phyloP scores from a whole-genome alignment of 345 rosid genomes.

The Brassica juncea region DNA sequence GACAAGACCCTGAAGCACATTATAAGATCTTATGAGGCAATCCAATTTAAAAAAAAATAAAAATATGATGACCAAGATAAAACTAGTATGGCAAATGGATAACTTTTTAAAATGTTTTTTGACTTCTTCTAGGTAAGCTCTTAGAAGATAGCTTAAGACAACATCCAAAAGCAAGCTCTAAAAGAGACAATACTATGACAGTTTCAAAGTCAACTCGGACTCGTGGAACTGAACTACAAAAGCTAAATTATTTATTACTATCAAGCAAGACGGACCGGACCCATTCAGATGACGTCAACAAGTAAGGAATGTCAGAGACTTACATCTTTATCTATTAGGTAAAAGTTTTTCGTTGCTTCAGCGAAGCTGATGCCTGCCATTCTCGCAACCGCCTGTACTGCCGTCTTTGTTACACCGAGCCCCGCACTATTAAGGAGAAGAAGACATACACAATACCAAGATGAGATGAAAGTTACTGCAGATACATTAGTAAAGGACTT shows the following conservation, averaged over 20 bases:
- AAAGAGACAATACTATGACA: slow-evolving; percentile 11
- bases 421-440: slow-evolving; percentile 70
- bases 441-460: slow-evolving; percentile 2
- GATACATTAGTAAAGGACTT: background rate
- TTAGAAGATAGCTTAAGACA: slow-evolving; percentile 9
- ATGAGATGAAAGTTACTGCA: slow-evolving; percentile 23
- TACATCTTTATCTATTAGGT: slow-evolving; percentile 91
- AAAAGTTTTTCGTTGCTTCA: slow-evolving; percentile 59
- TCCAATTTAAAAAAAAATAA: background rate
- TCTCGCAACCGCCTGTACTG: slow-evolving; percentile 71
- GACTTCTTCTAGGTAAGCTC: slow-evolving; percentile 18
- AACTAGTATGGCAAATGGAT: slow-evolving; percentile 7
- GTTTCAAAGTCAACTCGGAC: slow-evolving; percentile 29
- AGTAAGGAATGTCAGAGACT: slow-evolving; percentile 32
- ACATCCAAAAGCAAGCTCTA: slow-evolving; percentile 20
- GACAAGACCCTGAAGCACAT: slow-evolving; percentile 73
- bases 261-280: slow-evolving; percentile 7
- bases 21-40: slow-evolving; percentile 19
- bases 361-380: slow-evolving; percentile 69
- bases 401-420: slow-evolving; percentile 89
- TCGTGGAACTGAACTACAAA: slow-evolving; percentile 1
- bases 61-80: slow-evolving; percentile 20
- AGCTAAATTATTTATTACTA: background rate
- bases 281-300: slow-evolving; percentile 3
- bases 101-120: background rate